Base-by-base conservation (phyloP, 768 basidiomycete genomes). In the Cystobasidium ongulense region DNA sequence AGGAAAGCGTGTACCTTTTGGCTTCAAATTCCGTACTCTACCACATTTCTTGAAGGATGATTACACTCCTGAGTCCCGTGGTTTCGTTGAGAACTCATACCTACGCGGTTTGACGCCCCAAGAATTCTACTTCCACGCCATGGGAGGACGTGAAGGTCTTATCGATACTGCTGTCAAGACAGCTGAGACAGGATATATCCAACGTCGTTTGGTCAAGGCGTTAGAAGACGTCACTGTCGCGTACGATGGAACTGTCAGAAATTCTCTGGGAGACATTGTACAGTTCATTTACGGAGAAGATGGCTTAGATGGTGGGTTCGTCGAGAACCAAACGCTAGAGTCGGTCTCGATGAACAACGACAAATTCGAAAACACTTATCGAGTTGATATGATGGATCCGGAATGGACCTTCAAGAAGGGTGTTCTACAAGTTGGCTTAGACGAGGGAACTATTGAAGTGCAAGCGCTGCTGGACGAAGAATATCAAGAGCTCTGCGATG, bases 111-210 rank as follows among this genome's bases (percentile, higher is more conserved):
- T 99, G 74, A 98, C 94, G 1, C 95, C 96, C 0, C 93, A 97
- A 76, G 96, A 99, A 80, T 99, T 92, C 85, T 98, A 98, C 86
- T 98, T 99, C 88, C 96, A 99, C 81, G 96, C 96, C 72, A 98
- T 98, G 95, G 95, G 95, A 78, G 95, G 96, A 82, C 91, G 96
- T 77, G 96, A 98, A 82, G 96, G 96, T 85, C 83, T 99, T 66
- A 97, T 98, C 79, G 96, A 99, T 85, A 98, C 96, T 1, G 96
- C 96, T 46, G 94, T 99, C 81, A 99, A 99, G 84, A 99, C 96
- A 2, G 96, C 96, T 57, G 96, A 99, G 83, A 98, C 96, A 0
- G 96, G 96, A 76, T 98, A 98, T 81, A 99, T 98, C 78, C 96
- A 99, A 81, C 90, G 95, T 78, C 90, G 95, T 74, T 85, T 99